Evolutionary conservation across 345 rosid genomes (phyloP).

Genomic region (Alliaria petiolata): DNA sequence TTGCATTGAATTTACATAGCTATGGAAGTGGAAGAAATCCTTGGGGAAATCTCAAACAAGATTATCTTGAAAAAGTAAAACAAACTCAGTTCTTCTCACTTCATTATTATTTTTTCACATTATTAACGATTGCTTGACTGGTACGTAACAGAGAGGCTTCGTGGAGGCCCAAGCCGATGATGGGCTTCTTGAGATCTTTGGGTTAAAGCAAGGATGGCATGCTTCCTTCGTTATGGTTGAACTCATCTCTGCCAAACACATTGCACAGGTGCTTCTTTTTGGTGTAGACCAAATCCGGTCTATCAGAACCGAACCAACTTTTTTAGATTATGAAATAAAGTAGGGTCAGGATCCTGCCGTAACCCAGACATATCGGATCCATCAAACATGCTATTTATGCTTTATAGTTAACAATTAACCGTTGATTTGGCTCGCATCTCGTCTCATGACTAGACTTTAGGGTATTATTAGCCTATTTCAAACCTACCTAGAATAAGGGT

Average conservation of each 20-base stretch:
- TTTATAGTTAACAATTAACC: background rate
- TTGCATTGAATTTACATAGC: constrained; percentile 82
- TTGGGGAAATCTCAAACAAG: constrained; percentile 82
- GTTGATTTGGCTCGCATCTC: background rate
- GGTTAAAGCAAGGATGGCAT: constrained; percentile 98
- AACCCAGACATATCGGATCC: too few species aligned
- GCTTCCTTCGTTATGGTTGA: constrained; percentile 99
- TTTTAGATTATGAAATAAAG: background rate
- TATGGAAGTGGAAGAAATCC: constrained; percentile 97
- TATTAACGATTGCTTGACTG: constrained; percentile 3
- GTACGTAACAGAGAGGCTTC: constrained; percentile 68
- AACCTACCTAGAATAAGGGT: background rate
- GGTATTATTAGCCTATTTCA: background rate
- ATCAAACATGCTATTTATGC: background rate
- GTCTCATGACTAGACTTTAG: constrained; percentile 6
- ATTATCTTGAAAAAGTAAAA: constrained; percentile 82
- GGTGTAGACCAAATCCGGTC: background rate
- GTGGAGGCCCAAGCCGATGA: constrained; percentile 94
- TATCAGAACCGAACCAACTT: background rate
- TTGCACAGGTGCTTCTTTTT: constrained; percentile 68
- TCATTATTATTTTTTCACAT: background rate
- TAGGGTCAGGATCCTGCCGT: too few species aligned
- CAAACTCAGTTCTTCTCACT: background rate
- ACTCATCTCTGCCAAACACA: constrained; percentile 96
- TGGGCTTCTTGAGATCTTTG: constrained; percentile 92